Evolutionary conservation across 768 basidiomycete species (phyloP).

Genomic region (Lentinula lateritia): DNA sequence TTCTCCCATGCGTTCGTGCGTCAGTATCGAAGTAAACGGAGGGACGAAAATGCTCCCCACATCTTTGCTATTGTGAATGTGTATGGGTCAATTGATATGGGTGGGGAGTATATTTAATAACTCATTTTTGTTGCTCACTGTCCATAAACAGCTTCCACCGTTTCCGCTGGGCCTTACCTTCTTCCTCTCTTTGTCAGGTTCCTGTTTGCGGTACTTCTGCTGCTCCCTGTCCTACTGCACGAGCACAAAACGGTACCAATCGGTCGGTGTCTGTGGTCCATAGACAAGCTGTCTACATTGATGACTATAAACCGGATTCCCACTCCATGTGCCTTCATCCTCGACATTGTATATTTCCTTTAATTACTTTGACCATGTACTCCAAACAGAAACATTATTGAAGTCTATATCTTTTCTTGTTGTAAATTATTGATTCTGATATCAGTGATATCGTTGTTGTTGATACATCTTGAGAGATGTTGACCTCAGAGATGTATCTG

Average conservation of each 20-base stretch:
- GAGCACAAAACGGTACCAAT: not conserved
- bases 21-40: constrained; percentile 83
- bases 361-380: no score
- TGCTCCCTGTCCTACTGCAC: not conserved
- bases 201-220: not conserved
- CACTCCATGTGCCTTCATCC: no score
- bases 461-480: no score
- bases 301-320: not conserved
- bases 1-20: constrained; percentile 86
- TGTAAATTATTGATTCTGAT: no score
- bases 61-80: constrained; percentile 96
- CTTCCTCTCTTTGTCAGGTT: not conserved
- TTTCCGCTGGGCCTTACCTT: not conserved
- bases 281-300: not conserved
- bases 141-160: not conserved
- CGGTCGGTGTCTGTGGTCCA: not conserved
- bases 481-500: no score
- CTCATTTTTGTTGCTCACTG: no score
- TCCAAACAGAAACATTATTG: no score
- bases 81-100: constrained; percentile 99
- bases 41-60: constrained; percentile 93
- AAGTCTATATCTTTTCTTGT: no score
- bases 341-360: no score
- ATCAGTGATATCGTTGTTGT: no score
- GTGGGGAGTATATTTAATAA: constrained; percentile 76